Evolutionary conservation across 257 asterid genomes (phyloP), one percentile per base, ranked within the genome.

Genomic region (Penstemon davidsonii): DNA sequence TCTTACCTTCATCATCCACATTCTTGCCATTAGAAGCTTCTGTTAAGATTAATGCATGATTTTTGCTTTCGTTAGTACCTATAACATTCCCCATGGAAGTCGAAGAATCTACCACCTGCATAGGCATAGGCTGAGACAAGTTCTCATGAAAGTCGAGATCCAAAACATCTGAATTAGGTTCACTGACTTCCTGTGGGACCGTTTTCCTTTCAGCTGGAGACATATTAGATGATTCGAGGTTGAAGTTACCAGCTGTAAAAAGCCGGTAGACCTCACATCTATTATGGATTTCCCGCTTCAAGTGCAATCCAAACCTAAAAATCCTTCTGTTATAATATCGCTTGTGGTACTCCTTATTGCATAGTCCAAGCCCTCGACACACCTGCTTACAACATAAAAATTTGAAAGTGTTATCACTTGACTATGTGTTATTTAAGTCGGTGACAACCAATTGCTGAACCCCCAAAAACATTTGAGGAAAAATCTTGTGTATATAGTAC

Each of bases 301-400:
- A 59, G 72, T 81, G 94, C 79, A 93, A 71, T 55, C 95, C 95
- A 70, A 81, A 86, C 75, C 89, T 88, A 66, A 86, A 63, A 57
- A 80, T 75, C 85, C 85, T 66, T 69, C 61, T 82, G 72, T 82
- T 75, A 61, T 79, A 77, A 65, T 83, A 82, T 61, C 95, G 80
- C 60, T 66, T 84, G 73, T 84, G 88, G 83, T 86, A 86, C 79
- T 82, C 87, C 87, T 88, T 93, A 59, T 66, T 75, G 78, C 86
- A 75, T 66, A 93, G 60, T 18, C 99, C 94, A 70, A 93, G 94
- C 86, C 96, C 82, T 82, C 72, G 76, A 69, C 84, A 85, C 42
- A 82, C 87, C 98, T 92, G 87, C 74, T 71, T 57, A 55, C 50
- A 61, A 60, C 77, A 72, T 19, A 53, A 47, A 59, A 81, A 12